Base-by-base conservation (phyloP, 129 eudicot genomes). In the Scalesia atractyloides region DNA sequence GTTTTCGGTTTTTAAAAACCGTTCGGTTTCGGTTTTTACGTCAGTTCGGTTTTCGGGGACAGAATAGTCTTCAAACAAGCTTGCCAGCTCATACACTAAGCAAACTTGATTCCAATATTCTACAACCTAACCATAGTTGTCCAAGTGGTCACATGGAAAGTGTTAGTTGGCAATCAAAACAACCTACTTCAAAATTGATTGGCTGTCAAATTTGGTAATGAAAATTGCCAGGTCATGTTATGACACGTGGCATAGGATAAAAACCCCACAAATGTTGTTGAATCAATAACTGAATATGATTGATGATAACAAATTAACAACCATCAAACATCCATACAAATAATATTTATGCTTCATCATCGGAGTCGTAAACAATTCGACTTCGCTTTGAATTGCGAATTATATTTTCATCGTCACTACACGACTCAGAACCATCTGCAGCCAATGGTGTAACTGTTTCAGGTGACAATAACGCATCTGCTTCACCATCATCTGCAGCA, bases 281-380 rank as follows among this genome's bases (percentile, higher is more conserved):
- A 63, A 37, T 9, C 18, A 36, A 15, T n/a, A 63, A 36, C 14
- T n/a, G 24, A 62, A 7, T 7, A 14, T 62, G 20, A 61, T 61
- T 34, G 44, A n/a, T 64, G 30, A 18, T 16, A 16, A 64, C 41
- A 33, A 17, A 9, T n/a, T 9, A 65, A 19, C 18, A 12, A 46
- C 70, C 18, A 13, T 65, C 56, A 66, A 66, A 13, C 34, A 13
- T 22, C 19, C 37, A 13, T 41, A 71, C 61, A 64, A 5, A 22
- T 26, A 43, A 58, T 37, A 37, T 61, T 61, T 72, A 77, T 15
- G 61, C 66, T 18, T 69, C 95, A 76, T 88, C 95, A 10, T 85
- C 90, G 0, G 88, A 88, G 2, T 89, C 92, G 16, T 86, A 65
- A 67, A 89, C 86, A 44, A 82, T 78, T 69, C 79, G 73, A 34